A percentile compares a stretch with the other conserved stretches of the same genome.
Evolutionary conservation across 2,329 filamentous ascomycete genomes (phyloP).

Genomic region (Pseudonectria buxi): DNA sequence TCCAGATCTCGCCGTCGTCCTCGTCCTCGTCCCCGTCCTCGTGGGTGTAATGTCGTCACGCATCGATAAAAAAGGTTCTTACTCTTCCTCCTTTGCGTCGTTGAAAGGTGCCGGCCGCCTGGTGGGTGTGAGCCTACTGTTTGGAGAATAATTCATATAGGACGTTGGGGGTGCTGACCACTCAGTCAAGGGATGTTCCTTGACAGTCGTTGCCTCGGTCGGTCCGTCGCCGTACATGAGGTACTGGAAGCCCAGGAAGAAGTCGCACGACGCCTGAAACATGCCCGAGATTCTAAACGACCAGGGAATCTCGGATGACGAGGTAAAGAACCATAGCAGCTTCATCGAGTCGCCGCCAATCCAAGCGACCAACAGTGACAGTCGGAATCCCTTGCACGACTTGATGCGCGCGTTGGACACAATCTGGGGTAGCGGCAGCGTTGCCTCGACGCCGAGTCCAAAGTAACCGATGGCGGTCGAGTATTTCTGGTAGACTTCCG

Average conservation of each 20-base stretch:
- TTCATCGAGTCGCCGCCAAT: slow-evolving; percentile 77
- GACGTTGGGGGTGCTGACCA: slow-evolving; percentile 24
- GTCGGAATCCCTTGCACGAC: slow-evolving; percentile 70
- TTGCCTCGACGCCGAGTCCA: slow-evolving; percentile 73
- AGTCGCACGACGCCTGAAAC: slow-evolving; percentile 73
- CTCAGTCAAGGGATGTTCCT: slow-evolving; percentile 33
- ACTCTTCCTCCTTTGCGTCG: slow-evolving; percentile 27
- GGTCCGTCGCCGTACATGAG: slow-evolving; percentile 57
- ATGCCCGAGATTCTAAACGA: slow-evolving; percentile 78
- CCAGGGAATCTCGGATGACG: slow-evolving; percentile 62
- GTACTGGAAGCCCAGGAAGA: slow-evolving; percentile 68
- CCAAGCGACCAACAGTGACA: slow-evolving; percentile 73
- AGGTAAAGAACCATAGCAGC: slow-evolving; percentile 78
- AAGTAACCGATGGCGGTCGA: slow-evolving; percentile 63
- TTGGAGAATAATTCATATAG: slow-evolving; percentile 15
- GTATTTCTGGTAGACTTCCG: slow-evolving; percentile 56
- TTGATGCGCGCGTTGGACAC: slow-evolving; percentile 59
- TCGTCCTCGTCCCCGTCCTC: too few species aligned
- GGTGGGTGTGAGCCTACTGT: slow-evolving; percentile 32
- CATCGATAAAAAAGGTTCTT: slow-evolving; percentile 1
- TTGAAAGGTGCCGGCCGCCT: slow-evolving; percentile 32
- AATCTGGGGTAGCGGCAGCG: slow-evolving; percentile 75
- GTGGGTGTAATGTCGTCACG: too few species aligned
- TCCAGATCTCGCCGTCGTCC: not conserved
- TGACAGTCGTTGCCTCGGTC: slow-evolving; percentile 22